Evolutionary conservation across 106 monocot genomes (phyloP).

Genomic region (Platanthera guangdongensis): DNA sequence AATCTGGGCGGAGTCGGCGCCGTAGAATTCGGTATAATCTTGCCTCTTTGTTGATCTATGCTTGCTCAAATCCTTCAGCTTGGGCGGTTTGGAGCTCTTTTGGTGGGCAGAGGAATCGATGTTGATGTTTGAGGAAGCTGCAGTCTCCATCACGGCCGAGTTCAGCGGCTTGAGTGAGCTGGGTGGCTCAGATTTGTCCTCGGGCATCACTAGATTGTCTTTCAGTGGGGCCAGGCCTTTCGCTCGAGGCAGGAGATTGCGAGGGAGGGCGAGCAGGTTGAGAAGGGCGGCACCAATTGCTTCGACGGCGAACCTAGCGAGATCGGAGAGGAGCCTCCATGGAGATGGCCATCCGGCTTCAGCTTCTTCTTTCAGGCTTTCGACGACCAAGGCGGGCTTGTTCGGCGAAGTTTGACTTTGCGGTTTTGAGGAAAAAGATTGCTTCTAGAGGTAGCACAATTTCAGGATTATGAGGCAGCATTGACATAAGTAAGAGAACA

Average conservation of each 20-base stretch:
- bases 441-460: conserved; percentile 26
- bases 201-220: conserved; percentile 72
- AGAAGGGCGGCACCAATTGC: conserved; percentile 39
- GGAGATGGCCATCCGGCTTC: conserved; percentile 79
- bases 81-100: conserved; percentile 56
- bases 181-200: conserved; percentile 44
- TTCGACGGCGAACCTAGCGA: conserved; percentile 39
- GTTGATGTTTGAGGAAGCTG: conserved; percentile 18
- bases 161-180: conserved; percentile 39
- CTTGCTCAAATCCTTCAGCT: conserved; percentile 64
- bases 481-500: too few species aligned
- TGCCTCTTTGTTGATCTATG: conserved; percentile 77
- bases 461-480: too few species aligned
- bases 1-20: conserved; percentile 36
- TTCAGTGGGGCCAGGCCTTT: conserved; percentile 56
- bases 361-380: conserved; percentile 62
- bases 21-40: conserved; percentile 79
- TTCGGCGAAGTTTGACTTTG: conserved; percentile 17
- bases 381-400: conserved; percentile 39
- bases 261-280: conserved; percentile 42
- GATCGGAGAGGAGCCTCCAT: conserved; percentile 37
- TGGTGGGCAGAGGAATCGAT: conserved; percentile 30
- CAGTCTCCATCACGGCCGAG: conserved; percentile 29
- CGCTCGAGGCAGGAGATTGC: conserved; percentile 15
- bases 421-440: conserved; percentile 18